A percentile compares a stretch with the other conserved stretches of the same genome.
These are phyloP conservation scores for Mycena rosella DNA, from an alignment of 768 basidiomycete genomes.

Conservation along the genomic window DNA sequence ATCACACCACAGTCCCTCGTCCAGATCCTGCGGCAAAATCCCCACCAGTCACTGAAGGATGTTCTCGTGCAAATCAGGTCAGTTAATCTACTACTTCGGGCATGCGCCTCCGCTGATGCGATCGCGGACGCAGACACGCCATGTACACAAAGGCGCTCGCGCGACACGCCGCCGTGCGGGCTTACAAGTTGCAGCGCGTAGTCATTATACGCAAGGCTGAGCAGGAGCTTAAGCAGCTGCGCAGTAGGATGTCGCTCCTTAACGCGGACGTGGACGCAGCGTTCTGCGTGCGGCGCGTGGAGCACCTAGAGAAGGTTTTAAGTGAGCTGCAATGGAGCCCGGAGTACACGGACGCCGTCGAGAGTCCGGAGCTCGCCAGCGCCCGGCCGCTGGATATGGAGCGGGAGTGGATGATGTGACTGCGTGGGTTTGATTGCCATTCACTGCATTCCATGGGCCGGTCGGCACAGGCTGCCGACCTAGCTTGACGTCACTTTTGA, in stretches of 20 bases:
- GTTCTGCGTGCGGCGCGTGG: neutral
- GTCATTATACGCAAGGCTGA: neutral
- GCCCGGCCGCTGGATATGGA: conserved; percentile 19
- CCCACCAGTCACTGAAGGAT: neutral
- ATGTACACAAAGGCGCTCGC: conserved; percentile 8
- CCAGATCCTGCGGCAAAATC: neutral
- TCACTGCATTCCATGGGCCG: too few species aligned
- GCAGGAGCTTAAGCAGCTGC: too few species aligned
- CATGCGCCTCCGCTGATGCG: too few species aligned
- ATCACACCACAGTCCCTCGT: neutral
- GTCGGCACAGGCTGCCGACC: too few species aligned
- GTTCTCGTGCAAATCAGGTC: neutral
- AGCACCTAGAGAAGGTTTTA: neutral
- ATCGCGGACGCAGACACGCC: neutral
- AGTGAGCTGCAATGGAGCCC: neutral
- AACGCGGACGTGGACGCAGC: neutral
- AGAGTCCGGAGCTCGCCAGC: conserved; percentile 25
- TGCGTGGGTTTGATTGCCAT: too few species aligned
- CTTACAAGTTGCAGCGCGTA: neutral
- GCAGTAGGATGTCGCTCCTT: neutral
- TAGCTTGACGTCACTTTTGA: too few species aligned
- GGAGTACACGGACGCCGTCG: neutral
- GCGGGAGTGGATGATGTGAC: too few species aligned
- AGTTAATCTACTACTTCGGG: neutral
- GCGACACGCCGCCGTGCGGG: neutral